Base-by-base conservation (phyloP, 2,329 filamentous ascomycete species). In the Alternaria sp. region DNA sequence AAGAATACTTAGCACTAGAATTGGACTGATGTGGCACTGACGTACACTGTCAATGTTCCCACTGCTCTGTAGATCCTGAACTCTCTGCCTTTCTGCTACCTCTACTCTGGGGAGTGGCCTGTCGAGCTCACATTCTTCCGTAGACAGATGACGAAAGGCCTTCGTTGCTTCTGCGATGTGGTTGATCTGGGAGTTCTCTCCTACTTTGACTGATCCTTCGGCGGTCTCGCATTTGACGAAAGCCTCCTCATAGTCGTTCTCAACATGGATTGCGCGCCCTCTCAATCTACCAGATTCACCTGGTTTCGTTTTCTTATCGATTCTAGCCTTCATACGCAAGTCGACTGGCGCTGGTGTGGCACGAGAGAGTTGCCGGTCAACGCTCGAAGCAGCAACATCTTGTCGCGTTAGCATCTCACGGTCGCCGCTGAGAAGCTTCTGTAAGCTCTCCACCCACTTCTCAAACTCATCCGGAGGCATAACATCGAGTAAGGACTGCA, bases 351-450 rank as follows among this genome's bases (percentile, higher is more conserved):
- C 59, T 5, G 63, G 61, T 5, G 62, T 68, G 0, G 46, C 24
- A 6, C 52, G 44, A 30, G 34, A 36, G 7, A 39, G 36, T 22
- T 36, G 24, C 14, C 32, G 8, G 18, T 44, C 11, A 3, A 22
- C 9, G 2, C 7, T 11, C 14, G 36, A 22, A 9, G 22, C 3
- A 4, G 51, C n/a, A 3, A 32, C 18, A 12, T 47, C 28, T 3
- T 43, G n/a, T 4, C 68, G 64, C 3, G 60, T 43, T 1, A 75
- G 48, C 63, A 75, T 73, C 0, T 24, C 58, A 1, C 61, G n/a
- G 32, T 75, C 67, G 4, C 72, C 70, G 16, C 49, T 18, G 2
- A 48, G 30, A 3, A 75, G 62, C 30, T 63, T 70, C 3, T 58
- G 16, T 16, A 69, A 59, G 20, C 66, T 67, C 4, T 65, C 55